Evolutionary conservation across 306 rosid genomes (phyloP), one percentile per base, ranked within the genome.

Genomic region (Trichosanthes truncata): DNA sequence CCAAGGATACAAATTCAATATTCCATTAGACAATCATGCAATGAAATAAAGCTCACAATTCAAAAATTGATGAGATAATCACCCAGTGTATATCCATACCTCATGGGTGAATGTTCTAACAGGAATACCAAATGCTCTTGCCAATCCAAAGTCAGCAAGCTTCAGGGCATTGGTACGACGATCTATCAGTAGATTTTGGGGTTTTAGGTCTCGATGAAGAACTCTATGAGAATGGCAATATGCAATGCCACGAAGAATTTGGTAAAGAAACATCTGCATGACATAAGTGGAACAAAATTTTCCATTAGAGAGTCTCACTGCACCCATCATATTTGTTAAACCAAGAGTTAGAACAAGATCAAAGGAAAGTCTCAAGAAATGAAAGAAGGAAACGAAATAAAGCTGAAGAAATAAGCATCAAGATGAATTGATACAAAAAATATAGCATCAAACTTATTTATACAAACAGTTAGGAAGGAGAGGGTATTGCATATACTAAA

Each of bases 131-230:
- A 95, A 95, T 63, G 97, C 99, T 87, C 99, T 87, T 79, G 99
- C 99, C 85, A 95, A 88, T 87, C 99, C 99, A 82, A 95, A 95
- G 83, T 95, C 99, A 67, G 99, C 98, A 86, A 94, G 98, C 91
- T 95, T 95, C 74, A 95, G 89, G 17, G 96, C 89, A 85, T 95
- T 95, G 80, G 94, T 90, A 72, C 93, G 86, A 38, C 97, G 97
- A 82, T 95, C 99, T 79, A 95, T 91, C 93, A 95, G 89, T 85
- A 95, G 84, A 87, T 95, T 95, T 85, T 95, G 97, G 45, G 99
- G 99, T 86, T 95, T 95, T 82, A 95, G 89, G 86, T 95, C 99
- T 81, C 99, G 93, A 76, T 95, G 99, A 83, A 95, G 99, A 93
- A 95, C 97, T 88, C 99, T 90, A 79, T 91, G 99, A 10, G 99